Evolutionary conservation across 2,329 filamentous ascomycete genomes (phyloP).

Genomic region (Nemania sp.): DNA sequence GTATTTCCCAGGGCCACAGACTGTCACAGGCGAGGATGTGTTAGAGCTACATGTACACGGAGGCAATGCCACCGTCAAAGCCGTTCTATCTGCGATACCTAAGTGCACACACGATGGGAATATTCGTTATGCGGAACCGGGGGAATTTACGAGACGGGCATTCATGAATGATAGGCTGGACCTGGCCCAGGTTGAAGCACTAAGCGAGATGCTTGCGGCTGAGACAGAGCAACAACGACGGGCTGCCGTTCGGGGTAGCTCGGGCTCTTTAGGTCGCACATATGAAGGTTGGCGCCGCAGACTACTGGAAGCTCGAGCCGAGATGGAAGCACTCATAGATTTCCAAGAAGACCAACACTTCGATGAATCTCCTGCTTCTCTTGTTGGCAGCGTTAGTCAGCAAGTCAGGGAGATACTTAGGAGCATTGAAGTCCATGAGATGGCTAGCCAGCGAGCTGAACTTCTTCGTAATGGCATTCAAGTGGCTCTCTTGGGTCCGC

Average conservation of each 20-base stretch:
- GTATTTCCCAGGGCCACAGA: conserved; percentile 83
- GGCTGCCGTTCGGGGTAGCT: conserved; percentile 83
- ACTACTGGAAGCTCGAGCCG: conserved; percentile 84
- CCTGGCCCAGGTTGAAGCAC: conserved; percentile 81
- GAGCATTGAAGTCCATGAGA: conserved; percentile 76
- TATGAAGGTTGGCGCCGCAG: conserved; percentile 87
- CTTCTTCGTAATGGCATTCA: conserved; percentile 86
- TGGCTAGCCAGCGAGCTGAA: conserved; percentile 84
- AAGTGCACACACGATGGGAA: conserved; percentile 53
- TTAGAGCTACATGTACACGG: conserved; percentile 96
- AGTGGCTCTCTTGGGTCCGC: conserved; percentile 87
- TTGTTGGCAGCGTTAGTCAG: conserved; percentile 75
- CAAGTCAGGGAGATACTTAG: conserved; percentile 72
- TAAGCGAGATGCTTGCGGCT: conserved; percentile 72
- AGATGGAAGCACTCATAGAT: conserved; percentile 95
- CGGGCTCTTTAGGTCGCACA: conserved; percentile 74
- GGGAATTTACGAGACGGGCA: conserved; percentile 93
- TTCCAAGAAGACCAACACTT: conserved; percentile 98
- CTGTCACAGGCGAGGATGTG: conserved; percentile 91
- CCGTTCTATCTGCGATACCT: conserved; percentile 83
- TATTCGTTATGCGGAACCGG: conserved; percentile 91
- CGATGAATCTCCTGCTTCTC: conserved; percentile 81
- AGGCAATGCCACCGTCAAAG: conserved; percentile 87
- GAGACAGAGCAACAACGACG: conserved; percentile 94
- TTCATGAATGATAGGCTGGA: conserved; percentile 89